Evolutionary conservation across 495 filamentous ascomycete genomes (phyloP).

Genomic region (Xylaria cubensis): DNA sequence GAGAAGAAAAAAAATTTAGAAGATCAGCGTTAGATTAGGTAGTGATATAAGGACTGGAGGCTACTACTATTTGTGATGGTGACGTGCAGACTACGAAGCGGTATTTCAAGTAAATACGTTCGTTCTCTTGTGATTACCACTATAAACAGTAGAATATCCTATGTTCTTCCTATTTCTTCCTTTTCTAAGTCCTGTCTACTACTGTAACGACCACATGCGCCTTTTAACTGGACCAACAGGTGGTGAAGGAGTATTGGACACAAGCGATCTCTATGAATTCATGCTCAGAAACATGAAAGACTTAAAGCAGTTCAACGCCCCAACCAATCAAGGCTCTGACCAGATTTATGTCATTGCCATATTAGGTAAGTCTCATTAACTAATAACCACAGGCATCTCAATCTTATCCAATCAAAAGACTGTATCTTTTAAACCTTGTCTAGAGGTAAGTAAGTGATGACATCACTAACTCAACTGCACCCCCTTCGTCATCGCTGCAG

Average conservation of each 20-base stretch:
- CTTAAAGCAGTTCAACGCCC: not conserved
- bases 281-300: no score
- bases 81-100: not conserved
- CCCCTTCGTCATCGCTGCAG: slow-evolving; percentile 1
- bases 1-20: not conserved
- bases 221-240: no score
- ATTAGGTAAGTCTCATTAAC: not conserved
- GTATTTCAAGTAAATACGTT: not conserved
- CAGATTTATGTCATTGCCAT: not conserved
- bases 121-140: not conserved
- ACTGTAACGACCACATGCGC: no score
- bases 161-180: no score
- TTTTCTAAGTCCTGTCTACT: no score
- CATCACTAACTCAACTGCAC: not conserved
- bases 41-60: not conserved
- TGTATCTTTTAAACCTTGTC: not conserved
- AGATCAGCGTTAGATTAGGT: not conserved
- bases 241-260: no score
- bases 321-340: not conserved
- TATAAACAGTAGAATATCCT: no score
- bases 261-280: no score
- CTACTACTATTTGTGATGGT: not conserved
- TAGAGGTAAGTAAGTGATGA: slow-evolving; percentile 4
- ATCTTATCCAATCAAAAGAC: not conserved
- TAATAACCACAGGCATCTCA: not conserved